Evolutionary conservation across 1,139 yeast species (phyloP), one percentile per base, ranked within the genome.

Genomic region (Taiozyma sp.): DNA sequence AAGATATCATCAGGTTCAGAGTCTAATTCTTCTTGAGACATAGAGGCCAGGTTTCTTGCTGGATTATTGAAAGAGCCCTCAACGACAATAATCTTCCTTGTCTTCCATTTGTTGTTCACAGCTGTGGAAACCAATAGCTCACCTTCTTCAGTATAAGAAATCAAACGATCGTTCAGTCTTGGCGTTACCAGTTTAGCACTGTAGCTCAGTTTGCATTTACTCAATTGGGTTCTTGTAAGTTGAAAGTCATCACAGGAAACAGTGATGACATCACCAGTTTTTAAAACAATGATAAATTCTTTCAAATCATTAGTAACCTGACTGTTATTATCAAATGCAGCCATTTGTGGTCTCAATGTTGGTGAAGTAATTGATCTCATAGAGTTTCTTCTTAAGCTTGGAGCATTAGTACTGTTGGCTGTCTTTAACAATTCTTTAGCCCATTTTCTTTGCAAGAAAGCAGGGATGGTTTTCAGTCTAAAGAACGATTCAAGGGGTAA

Each of bases 151-250:
- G 81, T 71, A 42, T 79, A 76, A 51, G 83, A 79, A 2, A 88
- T 79, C 37, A 88, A 70, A 55, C 93, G 73, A 63, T 87, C 95
- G 59, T 81, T 83, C 32, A 87, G 82, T 62, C 95, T 75, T 4
- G 95, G 91, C 0, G 95, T 84, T 7, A 75, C 64, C 10, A 88
- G 66, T 52, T 78, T 77, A 44, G 75, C 77, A 45, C 85, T 83
- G 2, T 82, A 72, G 2, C 72, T 69, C 14, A 85, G 60, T 22
- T 68, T 64, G 8, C 68, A 56, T 11, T 55, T 42, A 1, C 67
- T 60, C 13, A 69, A 44, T 14, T 57, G 57, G 11, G 64, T 65
- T 34, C 59, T 62, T 10, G 64, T 70, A 8, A 73, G 45, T 0
- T 67, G 56, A 2, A 85, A 85, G 57, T 74, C 75, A 24, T 65